Base-by-base conservation (phyloP, 2,329 filamentous ascomycete species). In the Exophiala sideris region DNA sequence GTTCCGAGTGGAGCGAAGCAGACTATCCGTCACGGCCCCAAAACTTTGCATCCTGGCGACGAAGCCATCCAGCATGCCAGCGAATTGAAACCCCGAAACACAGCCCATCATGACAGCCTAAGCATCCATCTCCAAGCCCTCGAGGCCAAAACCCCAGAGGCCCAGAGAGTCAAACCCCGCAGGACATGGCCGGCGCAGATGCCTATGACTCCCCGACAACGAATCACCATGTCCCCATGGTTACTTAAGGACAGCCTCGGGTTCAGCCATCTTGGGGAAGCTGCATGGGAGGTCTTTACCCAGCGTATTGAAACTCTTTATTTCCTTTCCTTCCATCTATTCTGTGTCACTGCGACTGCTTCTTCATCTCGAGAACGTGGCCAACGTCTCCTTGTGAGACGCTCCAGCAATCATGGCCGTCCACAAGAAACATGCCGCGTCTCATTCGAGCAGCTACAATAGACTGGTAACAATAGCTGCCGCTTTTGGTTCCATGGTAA, bases 401-500 rank as follows among this genome's bases (percentile, higher is more conserved):
- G 29, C 8, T 20, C 33, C 44, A 33, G 34, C 41, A 42, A 53
- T 41, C 40, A 58, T 58, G 55, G 45, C 47, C 34, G 38, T 34
- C 11, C 12, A 9, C 18, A 54, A 54, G 33, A 45, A 21, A 21
- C 39, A 44, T 12, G 20, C 29, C 14, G 48, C 50, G 36, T 46
- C 66, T 52, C 73, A 68, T 53, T 71, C 69, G 46, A 71, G 68
- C 59, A 55, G 54, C 45, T 72, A 72, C 54, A 72, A 71, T 47
- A 63, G 67, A 58, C 65, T 72, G 54, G 69, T 73, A n/a, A 68
- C 66, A 3, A 56, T 70, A 33, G 71, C 70, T 36, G 71, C 71
- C 36, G 70, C 71, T 11, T 65, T 73, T 51, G 70, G 71, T 14
- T 73, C 70, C 8, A 60, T 73, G 66, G 71, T 72, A 44, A 60